Percentiles rank a stretch among this genome's conserved stretches.
Evolutionary conservation across 2,329 filamentous ascomycete species (phyloP).

Genomic region (Monilinia fructicola): DNA sequence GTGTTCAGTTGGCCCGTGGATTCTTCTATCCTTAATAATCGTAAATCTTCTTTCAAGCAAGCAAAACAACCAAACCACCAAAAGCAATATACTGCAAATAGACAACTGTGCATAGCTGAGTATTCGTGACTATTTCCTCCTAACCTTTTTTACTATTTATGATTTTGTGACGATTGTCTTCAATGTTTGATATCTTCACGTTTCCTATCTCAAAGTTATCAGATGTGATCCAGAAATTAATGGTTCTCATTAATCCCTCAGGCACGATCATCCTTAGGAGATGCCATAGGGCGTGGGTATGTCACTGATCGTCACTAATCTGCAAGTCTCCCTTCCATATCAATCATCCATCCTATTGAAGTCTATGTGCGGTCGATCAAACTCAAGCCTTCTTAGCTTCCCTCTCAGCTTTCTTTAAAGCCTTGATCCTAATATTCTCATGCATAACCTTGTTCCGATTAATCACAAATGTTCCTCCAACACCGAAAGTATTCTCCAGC

Average conservation of each 20-base stretch:
- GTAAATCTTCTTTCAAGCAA: too few relatives aligned
- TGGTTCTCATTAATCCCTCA: background rate
- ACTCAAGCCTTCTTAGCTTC: slow-evolving; percentile 55
- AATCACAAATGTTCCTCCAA: slow-evolving; percentile 57
- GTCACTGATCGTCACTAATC: slow-evolving; percentile 26
- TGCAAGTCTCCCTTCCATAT: slow-evolving; percentile 24
- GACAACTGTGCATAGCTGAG: too few relatives aligned
- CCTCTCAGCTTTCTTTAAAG: slow-evolving; percentile 68
- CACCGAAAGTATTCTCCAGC: slow-evolving; percentile 60
- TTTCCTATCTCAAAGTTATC: background rate
- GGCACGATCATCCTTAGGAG: background rate
- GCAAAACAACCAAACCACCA: too few relatives aligned
- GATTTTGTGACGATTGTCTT: background rate
- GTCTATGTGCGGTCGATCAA: too few relatives aligned
- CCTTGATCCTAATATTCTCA: slow-evolving; percentile 64
- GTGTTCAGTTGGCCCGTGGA: too few relatives aligned
- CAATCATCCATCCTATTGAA: background rate
- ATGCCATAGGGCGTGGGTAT: background rate
- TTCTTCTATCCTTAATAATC: too few relatives aligned
- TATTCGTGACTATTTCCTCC: too few relatives aligned
- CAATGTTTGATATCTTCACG: background rate
- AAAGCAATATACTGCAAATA: too few relatives aligned
- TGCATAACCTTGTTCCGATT: slow-evolving; percentile 65
- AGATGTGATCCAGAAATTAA: slow-evolving; percentile 1
- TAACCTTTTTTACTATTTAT: background rate